Evolutionary conservation across 179 eudicot genomes (phyloP).

Genomic region (Beta macrorhiza): DNA sequence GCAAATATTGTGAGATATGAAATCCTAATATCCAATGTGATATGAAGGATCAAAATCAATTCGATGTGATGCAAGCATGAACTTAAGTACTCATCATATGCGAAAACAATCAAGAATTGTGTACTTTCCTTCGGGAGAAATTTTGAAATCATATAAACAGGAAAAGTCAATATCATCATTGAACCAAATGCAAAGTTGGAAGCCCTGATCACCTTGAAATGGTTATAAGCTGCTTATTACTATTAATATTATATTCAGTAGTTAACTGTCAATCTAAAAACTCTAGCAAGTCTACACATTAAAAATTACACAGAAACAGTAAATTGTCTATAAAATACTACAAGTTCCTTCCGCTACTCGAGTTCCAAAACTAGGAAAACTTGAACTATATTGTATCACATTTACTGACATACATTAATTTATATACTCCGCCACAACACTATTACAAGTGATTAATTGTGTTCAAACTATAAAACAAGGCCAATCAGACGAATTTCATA

Average conservation of each 20-base stretch:
- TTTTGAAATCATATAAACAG: background rate
- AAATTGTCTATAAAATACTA: background rate
- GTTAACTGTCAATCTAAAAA: background rate
- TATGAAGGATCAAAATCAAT: conserved; percentile 14
- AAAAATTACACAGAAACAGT: background rate
- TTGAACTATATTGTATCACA: background rate
- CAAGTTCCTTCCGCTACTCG: too few relatives aligned
- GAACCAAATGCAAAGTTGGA: conserved; percentile 7
- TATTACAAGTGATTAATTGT: background rate
- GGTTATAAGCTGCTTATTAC: background rate
- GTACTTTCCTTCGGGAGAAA: background rate
- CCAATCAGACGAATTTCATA: background rate
- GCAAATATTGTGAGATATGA: background rate
- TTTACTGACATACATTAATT: background rate
- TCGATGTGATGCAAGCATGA: conserved; percentile 19
- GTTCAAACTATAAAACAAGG: background rate
- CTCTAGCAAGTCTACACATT: background rate
- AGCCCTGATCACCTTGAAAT: background rate
- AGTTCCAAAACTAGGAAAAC: background rate
- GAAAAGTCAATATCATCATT: background rate
- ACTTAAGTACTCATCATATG: background rate
- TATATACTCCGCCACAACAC: background rate
- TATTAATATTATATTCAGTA: background rate
- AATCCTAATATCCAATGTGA: conserved; percentile 20
- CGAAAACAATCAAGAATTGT: background rate